A percentile compares a stretch with the other conserved stretches of the same genome.
Conservation (phyloP, 208 protist genomes). For the Acanthamoeba healyi region DNA sequence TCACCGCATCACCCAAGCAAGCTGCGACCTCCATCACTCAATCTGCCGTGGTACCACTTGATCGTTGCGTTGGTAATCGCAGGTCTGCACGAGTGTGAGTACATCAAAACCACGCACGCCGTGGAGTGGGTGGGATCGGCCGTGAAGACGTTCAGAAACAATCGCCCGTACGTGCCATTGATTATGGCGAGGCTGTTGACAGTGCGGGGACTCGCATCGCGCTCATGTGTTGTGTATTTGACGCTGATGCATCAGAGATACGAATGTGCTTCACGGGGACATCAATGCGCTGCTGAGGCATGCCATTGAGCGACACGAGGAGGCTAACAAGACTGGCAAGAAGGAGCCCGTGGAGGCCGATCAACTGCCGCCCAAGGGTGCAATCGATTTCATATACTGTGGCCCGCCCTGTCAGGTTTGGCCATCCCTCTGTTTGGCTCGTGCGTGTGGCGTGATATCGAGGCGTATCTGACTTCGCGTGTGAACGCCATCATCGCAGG, state of each 20-base stretch:
- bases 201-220: too few relatives aligned
- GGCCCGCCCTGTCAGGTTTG: slow-evolving; percentile 62
- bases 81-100: slow-evolving; percentile 55
- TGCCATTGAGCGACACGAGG: slow-evolving; percentile 39
- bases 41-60: not conserved
- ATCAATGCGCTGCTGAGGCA: slow-evolving; percentile 1
- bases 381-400: slow-evolving; percentile 45
- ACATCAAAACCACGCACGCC: slow-evolving; percentile 65
- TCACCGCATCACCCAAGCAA: too few relatives aligned
- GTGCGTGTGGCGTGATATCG: not conserved
- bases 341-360: not conserved
- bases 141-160: slow-evolving; percentile 52
- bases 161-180: slow-evolving; percentile 67
- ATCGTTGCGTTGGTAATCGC: not conserved
- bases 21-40: too few relatives aligned
- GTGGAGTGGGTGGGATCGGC: slow-evolving; percentile 65
- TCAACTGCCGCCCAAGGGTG: slow-evolving; percentile 67
- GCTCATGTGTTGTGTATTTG: not conserved
- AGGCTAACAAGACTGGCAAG: not conserved
- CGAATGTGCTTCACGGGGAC: slow-evolving; percentile 14
- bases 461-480: not conserved
- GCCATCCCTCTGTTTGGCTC: not conserved
- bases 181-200: too few relatives aligned
- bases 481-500: not conserved
- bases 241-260: not conserved